phyloP scores from a whole-genome alignment of 306 rosid species.

The Pachyrhizus erosus region DNA sequence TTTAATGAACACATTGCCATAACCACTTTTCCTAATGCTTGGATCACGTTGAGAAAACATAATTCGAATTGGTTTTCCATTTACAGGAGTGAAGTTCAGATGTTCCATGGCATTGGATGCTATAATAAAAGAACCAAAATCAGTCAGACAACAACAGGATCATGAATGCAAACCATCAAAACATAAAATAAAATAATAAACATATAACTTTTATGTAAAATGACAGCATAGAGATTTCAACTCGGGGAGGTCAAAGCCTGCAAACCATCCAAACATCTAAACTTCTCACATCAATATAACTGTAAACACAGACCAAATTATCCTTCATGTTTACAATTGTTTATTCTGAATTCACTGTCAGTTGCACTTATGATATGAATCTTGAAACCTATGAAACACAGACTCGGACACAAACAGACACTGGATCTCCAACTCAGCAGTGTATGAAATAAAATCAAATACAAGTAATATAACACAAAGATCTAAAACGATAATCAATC shows the following conservation, averaged over 20 bases:
- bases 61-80: slow-evolving; percentile 54
- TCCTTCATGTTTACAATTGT: not conserved
- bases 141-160: not conserved
- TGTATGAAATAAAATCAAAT: not conserved
- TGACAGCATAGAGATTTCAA: not conserved
- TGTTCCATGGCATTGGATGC: slow-evolving; percentile 27
- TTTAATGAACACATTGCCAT: slow-evolving; percentile 82
- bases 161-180: not conserved
- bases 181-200: not conserved
- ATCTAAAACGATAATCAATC: not conserved
- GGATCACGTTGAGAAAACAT: slow-evolving; percentile 92
- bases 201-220: not conserved
- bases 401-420: not conserved
- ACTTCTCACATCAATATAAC: not conserved
- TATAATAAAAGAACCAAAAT: not conserved
- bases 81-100: slow-evolving; percentile 23
- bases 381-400: not conserved
- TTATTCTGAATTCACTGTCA: not conserved
- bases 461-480: not conserved
- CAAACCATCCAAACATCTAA: not conserved
- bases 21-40: slow-evolving; percentile 76
- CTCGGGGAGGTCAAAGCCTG: not conserved
- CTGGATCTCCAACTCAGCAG: not conserved
- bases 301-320: slow-evolving; percentile 16
- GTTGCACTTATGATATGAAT: slow-evolving; percentile 3